Evolutionary conservation across 768 basidiomycete species (phyloP), one percentile per base, ranked within the genome.

Genomic region (Lactarius hengduanensis): DNA sequence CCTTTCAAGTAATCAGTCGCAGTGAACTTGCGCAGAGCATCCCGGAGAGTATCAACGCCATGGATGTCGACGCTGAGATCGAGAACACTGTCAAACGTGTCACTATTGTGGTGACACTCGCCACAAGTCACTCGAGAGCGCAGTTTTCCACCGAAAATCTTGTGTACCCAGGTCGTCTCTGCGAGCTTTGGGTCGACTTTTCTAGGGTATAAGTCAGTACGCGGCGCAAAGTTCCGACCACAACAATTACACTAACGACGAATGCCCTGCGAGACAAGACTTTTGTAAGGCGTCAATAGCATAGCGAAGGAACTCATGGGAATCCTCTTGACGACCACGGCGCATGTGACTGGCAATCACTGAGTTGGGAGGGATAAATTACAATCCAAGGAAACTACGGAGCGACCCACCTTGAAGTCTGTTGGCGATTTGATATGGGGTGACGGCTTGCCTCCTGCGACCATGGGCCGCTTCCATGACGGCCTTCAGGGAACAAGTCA

Each of bases 281-380:
- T 88, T 91, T 76, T 98, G 97, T 61, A 98, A 77, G 32, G 89
- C 90, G 72, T 99, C 97, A 36, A 98, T 87, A 22, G 89, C 88
- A 76, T 96, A 97, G 38, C 97, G 88, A 58, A 99, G 86, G 74
- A 98, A 98, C 77, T 99, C 97, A 74, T 99, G 97, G 10, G 97
- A 88, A 75, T 99, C 97, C 74, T 99, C 97, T 76, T 99, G 97
- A 71, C 94, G 80, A n/a, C 93, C 94, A 77, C 79, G 84, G 50
- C 89, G 86, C 86, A 98, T 87, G 72, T 92, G 88, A 75, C 94
- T 95, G 18, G 95, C 95, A 66, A 98, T 95, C 9, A 81, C 94
- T 98, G 67, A 58, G 38, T 63, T 40, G 30, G 45, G 64, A 54
- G 26, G 45, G 63, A 54, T 71, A 70, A 45, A 72, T 65, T 62